Conservation (phyloP, 306 rosid genomes). For the Geum urbanum region DNA sequence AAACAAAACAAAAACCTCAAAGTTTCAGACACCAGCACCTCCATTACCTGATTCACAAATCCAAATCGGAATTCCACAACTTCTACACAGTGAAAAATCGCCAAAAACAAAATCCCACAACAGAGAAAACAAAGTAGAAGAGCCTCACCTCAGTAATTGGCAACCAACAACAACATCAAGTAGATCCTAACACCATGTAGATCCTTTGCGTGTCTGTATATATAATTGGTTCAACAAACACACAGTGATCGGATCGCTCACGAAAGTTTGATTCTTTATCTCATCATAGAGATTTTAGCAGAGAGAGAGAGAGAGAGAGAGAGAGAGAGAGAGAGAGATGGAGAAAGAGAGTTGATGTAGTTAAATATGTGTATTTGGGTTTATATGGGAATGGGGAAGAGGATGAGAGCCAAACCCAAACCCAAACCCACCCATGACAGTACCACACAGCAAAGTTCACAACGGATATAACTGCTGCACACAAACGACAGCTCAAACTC, state of each 20-base stretch:
- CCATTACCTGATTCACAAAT: not conserved
- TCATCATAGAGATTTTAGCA: constrained; percentile 8
- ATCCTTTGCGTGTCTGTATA: constrained; percentile 4
- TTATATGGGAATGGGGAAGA: not conserved
- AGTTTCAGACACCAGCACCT: constrained; percentile 4
- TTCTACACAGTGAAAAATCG: not conserved
- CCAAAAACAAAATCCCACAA: not conserved
- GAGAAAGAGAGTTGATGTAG: not conserved
- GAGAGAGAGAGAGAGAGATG: not conserved
- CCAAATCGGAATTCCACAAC: not conserved
- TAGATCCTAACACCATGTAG: constrained; percentile 14
- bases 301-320: not conserved
- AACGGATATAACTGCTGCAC: not conserved
- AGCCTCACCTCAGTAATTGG: constrained; percentile 25
- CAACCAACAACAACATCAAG: constrained; percentile 9
- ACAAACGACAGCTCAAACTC: constrained; percentile 7
- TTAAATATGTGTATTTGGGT: not conserved
- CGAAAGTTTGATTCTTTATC: constrained; percentile 1
- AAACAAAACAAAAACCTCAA: not conserved
- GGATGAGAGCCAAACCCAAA: constrained; percentile 13
- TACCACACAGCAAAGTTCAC: constrained; percentile 11
- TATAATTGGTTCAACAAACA: not conserved
- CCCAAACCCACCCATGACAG: constrained; percentile 13
- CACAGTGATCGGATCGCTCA: constrained; percentile 4
- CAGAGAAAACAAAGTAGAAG: not conserved